These are phyloP conservation scores for Brasilioporus rufonigricans DNA, from an alignment of 768 basidiomycete genomes.

Conservation along the genomic window DNA sequence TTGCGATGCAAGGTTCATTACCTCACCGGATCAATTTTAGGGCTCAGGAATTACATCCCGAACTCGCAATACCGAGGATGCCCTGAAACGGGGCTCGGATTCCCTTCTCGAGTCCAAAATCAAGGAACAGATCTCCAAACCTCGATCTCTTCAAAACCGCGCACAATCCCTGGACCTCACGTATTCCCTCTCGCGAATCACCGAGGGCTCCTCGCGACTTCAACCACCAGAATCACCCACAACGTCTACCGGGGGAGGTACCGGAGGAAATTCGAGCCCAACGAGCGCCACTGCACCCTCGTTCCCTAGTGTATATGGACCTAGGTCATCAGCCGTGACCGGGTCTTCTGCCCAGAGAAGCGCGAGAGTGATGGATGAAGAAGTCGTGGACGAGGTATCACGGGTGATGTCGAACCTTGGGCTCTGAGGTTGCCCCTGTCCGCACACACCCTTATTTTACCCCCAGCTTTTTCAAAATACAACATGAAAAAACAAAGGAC, in stretches of 20 bases:
- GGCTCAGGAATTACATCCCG: constrained; percentile 69
- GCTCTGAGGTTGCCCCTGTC: constrained; percentile 37
- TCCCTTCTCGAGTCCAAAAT: constrained; percentile 81
- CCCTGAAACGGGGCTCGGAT: constrained; percentile 79
- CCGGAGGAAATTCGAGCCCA: constrained; percentile 77
- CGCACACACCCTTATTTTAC: constrained; percentile 10
- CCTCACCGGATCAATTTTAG: constrained; percentile 34
- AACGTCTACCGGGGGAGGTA: constrained; percentile 68
- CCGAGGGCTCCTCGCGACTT: constrained; percentile 59
- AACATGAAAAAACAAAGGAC: constrained; percentile 2
- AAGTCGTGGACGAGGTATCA: constrained; percentile 66
- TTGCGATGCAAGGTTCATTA: constrained; percentile 10
- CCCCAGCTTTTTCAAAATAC: constrained; percentile 5
- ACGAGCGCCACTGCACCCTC: constrained; percentile 73
- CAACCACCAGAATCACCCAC: constrained; percentile 79
- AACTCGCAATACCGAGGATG: constrained; percentile 69
- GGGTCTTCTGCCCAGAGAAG: constrained; percentile 44
- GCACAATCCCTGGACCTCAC: constrained; percentile 90
- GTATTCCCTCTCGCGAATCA: constrained; percentile 78
- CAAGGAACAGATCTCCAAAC: constrained; percentile 72
- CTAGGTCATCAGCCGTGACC: constrained; percentile 49
- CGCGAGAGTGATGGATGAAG: constrained; percentile 46
- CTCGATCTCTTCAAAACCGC: constrained; percentile 79
- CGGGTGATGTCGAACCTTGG: constrained; percentile 77
- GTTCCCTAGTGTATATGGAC: constrained; percentile 84